Conservation (phyloP, 129 eudicot genomes). For the Silybum marianum region DNA sequence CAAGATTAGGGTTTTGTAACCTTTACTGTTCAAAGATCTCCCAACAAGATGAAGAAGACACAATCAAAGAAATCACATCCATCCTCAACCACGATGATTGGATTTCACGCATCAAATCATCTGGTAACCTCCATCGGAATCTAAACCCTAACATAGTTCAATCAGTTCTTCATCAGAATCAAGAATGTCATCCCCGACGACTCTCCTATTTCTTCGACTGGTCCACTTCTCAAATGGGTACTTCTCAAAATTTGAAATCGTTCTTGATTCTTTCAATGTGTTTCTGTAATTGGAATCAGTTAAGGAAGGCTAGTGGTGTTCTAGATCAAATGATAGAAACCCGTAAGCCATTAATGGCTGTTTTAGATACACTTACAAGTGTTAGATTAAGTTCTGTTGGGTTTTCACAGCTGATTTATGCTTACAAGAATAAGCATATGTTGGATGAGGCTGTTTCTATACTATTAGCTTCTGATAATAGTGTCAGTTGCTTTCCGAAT, state of each 20-base stretch:
- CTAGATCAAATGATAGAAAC: constrained; percentile 30
- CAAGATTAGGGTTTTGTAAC: constrained; percentile 7
- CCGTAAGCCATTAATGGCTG: constrained; percentile 5
- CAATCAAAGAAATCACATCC: constrained; percentile 43
- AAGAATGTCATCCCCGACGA: constrained; percentile 41
- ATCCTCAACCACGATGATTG: constrained; percentile 47
- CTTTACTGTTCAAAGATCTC: constrained; percentile 21
- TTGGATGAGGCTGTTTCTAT: constrained; percentile 34
- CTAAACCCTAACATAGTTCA: constrained; percentile 57
- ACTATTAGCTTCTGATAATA: constrained; percentile 2
- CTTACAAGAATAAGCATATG: constrained; percentile 29
- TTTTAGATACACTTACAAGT: constrained; percentile 16
- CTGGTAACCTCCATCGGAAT: constrained; percentile 28
- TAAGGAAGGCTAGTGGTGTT: constrained; percentile 25
- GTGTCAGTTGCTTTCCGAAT: constrained; percentile 5
- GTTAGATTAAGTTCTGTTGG: constrained; percentile 17
- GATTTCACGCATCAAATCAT: constrained; percentile 49
- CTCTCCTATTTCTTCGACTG: constrained; percentile 66
- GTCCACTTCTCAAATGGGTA: constrained; percentile 55
- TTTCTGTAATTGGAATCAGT: constrained; percentile 21
- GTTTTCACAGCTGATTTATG: constrained; percentile 36
- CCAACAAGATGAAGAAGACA: constrained; percentile 29
- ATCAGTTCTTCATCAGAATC: constrained; percentile 53
- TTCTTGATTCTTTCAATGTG: constrained; percentile 26
- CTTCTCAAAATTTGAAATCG: constrained; percentile 43